Evolutionary conservation across 2,329 filamentous ascomycete genomes (phyloP).

Genomic region (Fusarium sp.): DNA sequence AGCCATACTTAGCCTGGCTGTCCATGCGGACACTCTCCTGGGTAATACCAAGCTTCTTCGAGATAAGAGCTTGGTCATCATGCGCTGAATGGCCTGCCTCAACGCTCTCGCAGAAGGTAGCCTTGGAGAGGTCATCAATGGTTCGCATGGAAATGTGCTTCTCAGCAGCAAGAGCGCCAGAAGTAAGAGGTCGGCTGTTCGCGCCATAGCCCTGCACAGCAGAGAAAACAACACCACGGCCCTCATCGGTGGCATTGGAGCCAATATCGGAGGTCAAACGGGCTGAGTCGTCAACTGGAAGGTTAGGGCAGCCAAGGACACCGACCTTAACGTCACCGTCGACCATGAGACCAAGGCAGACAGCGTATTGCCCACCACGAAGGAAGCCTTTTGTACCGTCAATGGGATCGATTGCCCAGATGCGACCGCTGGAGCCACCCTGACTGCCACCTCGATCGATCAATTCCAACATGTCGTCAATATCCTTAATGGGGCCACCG

Average conservation of each 20-base stretch:
- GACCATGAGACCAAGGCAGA: conserved; percentile 90
- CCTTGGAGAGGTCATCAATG: conserved; percentile 76
- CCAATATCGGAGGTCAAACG: conserved; percentile 73
- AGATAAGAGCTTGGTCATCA: conserved; percentile 83
- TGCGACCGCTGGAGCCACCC: conserved; percentile 78
- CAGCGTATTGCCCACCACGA: conserved; percentile 94
- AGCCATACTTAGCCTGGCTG: conserved; percentile 97
- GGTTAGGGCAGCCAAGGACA: conserved; percentile 93
- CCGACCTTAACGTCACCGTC: conserved; percentile 95
- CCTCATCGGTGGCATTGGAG: conserved; percentile 76
- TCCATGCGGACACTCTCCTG: conserved; percentile 94
- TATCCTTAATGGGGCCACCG: conserved; percentile 73
- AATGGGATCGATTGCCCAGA: conserved; percentile 98
- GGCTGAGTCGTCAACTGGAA: conserved; percentile 81
- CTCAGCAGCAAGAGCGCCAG: conserved; percentile 58
- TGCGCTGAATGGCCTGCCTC: conserved; percentile 94
- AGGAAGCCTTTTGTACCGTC: conserved; percentile 98
- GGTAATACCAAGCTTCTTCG: conserved; percentile 85
- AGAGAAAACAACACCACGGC: conserved; percentile 88
- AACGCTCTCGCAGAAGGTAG: conserved; percentile 96
- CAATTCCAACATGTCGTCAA: conserved; percentile 72
- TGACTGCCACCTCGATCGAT: conserved; percentile 75
- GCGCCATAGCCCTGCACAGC: conserved; percentile 84
- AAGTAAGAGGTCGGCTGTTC: conserved; percentile 76
- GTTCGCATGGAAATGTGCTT: conserved; percentile 82